Evolutionary conservation across 176 grass and related monocot species (phyloP).

Genomic region (Carex myosuroides): DNA sequence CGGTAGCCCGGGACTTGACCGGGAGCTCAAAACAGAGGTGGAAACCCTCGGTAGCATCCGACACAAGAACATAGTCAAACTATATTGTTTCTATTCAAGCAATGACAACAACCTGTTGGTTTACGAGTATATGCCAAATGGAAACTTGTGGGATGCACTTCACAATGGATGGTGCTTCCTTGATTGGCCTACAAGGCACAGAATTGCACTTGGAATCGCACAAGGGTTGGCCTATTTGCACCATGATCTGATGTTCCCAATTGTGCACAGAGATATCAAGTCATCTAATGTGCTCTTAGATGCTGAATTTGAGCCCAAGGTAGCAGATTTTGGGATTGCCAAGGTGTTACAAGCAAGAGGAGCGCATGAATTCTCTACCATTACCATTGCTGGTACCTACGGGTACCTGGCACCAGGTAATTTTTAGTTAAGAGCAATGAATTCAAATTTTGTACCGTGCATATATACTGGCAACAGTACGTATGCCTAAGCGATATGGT

Average conservation of each 20-base stretch:
- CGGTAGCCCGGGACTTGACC: slow-evolving; percentile 24
- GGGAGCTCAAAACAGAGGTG: slow-evolving; percentile 72
- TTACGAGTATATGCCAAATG: slow-evolving; percentile 98
- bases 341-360: slow-evolving; percentile 59
- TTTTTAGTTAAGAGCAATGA: not conserved
- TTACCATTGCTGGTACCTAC: slow-evolving; percentile 74
- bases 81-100: slow-evolving; percentile 93
- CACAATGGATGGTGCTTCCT: slow-evolving; percentile 57
- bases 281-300: slow-evolving; percentile 92
- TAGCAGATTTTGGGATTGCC: slow-evolving; percentile 90
- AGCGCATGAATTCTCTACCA: slow-evolving; percentile 36
- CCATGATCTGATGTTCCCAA: slow-evolving; percentile 69
- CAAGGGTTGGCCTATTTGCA: slow-evolving; percentile 91
- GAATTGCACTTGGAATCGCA: slow-evolving; percentile 64
- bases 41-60: slow-evolving; percentile 98
- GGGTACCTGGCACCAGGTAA: slow-evolving; percentile 87
- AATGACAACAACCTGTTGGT: slow-evolving; percentile 74
- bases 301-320: slow-evolving; percentile 82
- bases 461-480: not conserved
- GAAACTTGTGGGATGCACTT: slow-evolving; percentile 86
- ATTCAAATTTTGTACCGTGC: not conserved
- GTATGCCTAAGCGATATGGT: not conserved
- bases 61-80: slow-evolving; percentile 99
- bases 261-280: slow-evolving; percentile 94
- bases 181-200: slow-evolving; percentile 76